Base-by-base conservation (phyloP, 1,284 basidiomycete genomes). In the Peniophora sp. region DNA sequence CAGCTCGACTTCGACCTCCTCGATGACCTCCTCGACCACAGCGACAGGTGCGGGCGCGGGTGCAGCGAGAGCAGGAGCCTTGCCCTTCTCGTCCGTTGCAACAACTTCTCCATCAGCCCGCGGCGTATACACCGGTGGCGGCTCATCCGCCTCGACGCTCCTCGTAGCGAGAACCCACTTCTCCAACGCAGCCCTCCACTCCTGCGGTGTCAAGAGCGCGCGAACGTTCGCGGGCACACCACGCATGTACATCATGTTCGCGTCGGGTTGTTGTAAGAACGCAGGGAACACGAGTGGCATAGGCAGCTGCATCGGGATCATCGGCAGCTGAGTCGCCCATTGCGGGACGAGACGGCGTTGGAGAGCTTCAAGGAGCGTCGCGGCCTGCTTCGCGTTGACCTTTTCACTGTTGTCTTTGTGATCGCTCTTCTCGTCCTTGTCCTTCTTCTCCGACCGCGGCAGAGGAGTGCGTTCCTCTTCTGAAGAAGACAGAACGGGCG, bases 221-320 rank as follows among this genome's bases (percentile, higher is more conserved):
- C 56, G 73, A 56, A 54, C 73, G 70, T 55, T 70, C 37, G 66
- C 49, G 70, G 27, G 27, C 12, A 32, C 27, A 32, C 12, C 12
- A 5, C 27, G 27, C 27, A 32, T 32, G 12, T 12, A 6, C 37
- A 41, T 66, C 27, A 58, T 60, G 48, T 71, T 73, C 34, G 15
- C 15, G 37, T 41, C 18, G 37, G 27, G 27, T n/a, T n/a, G 37
- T n/a, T 41, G 37, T 8, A 41, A 41, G 37, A 41, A 77, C 35
- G 89, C 76, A 3, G 88, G 85, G 73, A 89, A 88, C n/a, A 86
- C 83, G 64, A 86, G 74, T 0, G 85, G 85, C 52, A 89, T 77
- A 32, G 27, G 27, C 27, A 32, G 27, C 12, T 32, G 27, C 55
- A 87, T 84, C 2, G 81, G 83, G 12, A 88, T 65, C 17, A 75